phyloP scores from a whole-genome alignment of 1,139 yeast species.

The Meyerozyma smithsonii region DNA sequence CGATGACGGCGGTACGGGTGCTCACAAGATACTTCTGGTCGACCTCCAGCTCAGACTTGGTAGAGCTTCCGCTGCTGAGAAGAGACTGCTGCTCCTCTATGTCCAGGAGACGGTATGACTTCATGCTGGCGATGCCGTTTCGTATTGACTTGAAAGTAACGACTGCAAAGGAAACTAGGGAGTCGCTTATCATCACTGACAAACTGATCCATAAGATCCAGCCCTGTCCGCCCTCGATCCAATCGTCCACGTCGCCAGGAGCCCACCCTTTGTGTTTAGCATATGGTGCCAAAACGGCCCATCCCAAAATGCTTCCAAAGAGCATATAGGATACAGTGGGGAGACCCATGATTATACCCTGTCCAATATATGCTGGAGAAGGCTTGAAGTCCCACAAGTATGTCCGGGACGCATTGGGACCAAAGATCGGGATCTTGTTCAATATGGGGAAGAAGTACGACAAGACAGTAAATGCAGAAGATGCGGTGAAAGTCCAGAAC shows the following conservation, averaged over 20 bases:
- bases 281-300: conserved; percentile 85
- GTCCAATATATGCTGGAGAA: conserved; percentile 96
- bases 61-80: conserved; percentile 1
- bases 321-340: conserved; percentile 90
- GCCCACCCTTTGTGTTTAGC: conserved; percentile 77
- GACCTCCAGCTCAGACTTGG: conserved; percentile 10
- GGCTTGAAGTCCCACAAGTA: conserved; percentile 91
- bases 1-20: conserved; percentile 46
- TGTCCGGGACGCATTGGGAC: conserved; percentile 52
- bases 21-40: conserved; percentile 45
- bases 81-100: background rate
- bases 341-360: conserved; percentile 95
- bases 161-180: conserved; percentile 73
- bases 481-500: conserved; percentile 54
- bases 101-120: conserved; percentile 3
- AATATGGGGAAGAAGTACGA: conserved; percentile 73
- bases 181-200: conserved; percentile 91
- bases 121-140: conserved; percentile 5
- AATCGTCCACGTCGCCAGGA: conserved; percentile 82
- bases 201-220: conserved; percentile 96
- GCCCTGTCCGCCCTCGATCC: conserved; percentile 93
- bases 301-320: conserved; percentile 82
- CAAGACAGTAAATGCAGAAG: conserved; percentile 66
- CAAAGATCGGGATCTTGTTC: conserved; percentile 71
- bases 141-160: conserved; percentile 47